Percentiles rank a stretch among this genome's conserved stretches.
These are phyloP conservation scores for Peronospora belbahrii DNA, from an alignment of 352 stramenopile genomes.

Conservation along the genomic window DNA sequence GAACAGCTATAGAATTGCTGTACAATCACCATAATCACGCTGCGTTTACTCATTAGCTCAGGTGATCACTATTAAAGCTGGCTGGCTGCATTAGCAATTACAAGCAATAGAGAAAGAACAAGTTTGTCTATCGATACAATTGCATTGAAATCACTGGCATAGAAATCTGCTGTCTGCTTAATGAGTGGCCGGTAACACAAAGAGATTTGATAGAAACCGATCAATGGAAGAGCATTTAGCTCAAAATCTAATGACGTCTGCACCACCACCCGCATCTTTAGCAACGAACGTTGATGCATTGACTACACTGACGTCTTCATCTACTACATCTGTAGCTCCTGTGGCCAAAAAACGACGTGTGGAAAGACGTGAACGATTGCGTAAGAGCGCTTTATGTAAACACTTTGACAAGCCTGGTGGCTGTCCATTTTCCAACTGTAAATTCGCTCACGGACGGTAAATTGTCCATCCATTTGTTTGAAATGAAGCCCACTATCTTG, in stretches of 20 bases:
- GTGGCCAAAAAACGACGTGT: slow-evolving; percentile 53
- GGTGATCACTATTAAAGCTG: not conserved
- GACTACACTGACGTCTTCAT: not conserved
- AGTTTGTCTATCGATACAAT: too few species aligned
- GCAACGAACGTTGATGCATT: not conserved
- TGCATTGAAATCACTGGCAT: too few species aligned
- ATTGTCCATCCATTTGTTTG: not conserved
- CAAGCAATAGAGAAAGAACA: not conserved
- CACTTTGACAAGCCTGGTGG: slow-evolving; percentile 80
- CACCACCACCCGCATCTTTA: not conserved
- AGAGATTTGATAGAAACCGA: too few species aligned
- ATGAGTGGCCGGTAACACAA: slow-evolving; percentile 1
- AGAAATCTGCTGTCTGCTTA: too few species aligned
- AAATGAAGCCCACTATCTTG: not conserved
- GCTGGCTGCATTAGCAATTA: not conserved
- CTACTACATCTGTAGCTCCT: slow-evolving; percentile 8
- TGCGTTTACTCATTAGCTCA: not conserved
- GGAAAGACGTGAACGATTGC: slow-evolving; percentile 54
- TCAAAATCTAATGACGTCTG: not conserved
- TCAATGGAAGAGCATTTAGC: too few species aligned
- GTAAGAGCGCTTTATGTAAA: slow-evolving; percentile 78
- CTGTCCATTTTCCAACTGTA: slow-evolving; percentile 79
- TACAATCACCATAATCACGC: not conserved
- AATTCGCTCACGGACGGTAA: slow-evolving; percentile 74
- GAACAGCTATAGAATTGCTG: not conserved